Conservation (phyloP, 441 rosid species). For the Adansonia rubrostipa region DNA sequence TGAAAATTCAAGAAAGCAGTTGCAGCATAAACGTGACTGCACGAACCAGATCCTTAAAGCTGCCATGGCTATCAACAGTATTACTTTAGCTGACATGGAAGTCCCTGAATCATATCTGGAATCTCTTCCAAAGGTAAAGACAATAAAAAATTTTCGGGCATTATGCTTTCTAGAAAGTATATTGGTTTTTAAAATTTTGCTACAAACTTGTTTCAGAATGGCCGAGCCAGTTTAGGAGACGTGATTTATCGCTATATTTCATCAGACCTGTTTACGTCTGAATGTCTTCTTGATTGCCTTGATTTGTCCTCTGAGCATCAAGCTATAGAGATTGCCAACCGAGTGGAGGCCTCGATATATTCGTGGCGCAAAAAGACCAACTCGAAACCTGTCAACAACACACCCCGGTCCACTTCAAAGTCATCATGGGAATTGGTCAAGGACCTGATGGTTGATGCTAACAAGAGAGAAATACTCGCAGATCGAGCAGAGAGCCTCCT, state of each 20-base stretch:
- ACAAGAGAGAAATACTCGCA: conserved; percentile 79
- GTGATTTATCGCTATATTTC: conserved; percentile 77
- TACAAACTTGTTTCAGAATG: conserved; percentile 64
- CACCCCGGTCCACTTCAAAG: conserved; percentile 52
- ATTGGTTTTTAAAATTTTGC: conserved; percentile 18
- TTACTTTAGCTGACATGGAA: conserved; percentile 83
- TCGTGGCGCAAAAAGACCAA: conserved; percentile 67
- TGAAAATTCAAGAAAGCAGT: conserved; percentile 75
- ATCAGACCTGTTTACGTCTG: conserved; percentile 87
- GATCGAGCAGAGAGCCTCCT: conserved; percentile 90
- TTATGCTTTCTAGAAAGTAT: background rate
- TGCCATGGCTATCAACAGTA: conserved; percentile 93
- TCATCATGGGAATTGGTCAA: conserved; percentile 92
- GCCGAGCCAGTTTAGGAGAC: conserved; percentile 88
- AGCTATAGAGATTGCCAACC: conserved; percentile 90
- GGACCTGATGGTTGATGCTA: conserved; percentile 87
- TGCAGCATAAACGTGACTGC: conserved; percentile 92
- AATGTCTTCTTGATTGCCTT: conserved; percentile 85
- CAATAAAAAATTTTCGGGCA: background rate
- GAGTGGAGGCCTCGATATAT: conserved; percentile 82
- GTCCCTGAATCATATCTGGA: conserved; percentile 84
- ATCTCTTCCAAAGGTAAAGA: conserved; percentile 86
- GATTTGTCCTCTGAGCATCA: conserved; percentile 94
- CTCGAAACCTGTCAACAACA: conserved; percentile 53
- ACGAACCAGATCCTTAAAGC: conserved; percentile 96